A percentile compares a stretch with the other conserved stretches of the same genome.
Evolutionary conservation across 2,329 filamentous ascomycete species (phyloP).

Genomic region (Hirsutella thompsonii): DNA sequence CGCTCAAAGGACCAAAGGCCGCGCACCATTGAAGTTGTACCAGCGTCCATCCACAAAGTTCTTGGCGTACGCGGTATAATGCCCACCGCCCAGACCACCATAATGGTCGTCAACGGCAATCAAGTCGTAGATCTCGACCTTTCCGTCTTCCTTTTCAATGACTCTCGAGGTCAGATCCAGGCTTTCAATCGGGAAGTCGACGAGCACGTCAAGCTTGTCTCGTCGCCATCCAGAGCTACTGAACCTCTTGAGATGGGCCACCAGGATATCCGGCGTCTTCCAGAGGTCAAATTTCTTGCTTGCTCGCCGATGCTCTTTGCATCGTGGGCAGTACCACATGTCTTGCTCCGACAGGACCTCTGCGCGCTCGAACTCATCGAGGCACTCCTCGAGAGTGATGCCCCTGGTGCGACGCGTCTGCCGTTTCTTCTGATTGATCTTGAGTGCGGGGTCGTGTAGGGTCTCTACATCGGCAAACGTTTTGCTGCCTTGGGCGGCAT

Average conservation of each 20-base stretch:
- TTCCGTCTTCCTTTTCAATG: slow-evolving; percentile 66
- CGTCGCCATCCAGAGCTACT: slow-evolving; percentile 70
- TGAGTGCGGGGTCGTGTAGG: slow-evolving; percentile 50
- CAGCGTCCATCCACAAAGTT: slow-evolving; percentile 82
- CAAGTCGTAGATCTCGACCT: slow-evolving; percentile 78
- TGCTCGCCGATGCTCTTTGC: slow-evolving; percentile 84
- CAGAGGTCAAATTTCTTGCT: slow-evolving; percentile 96
- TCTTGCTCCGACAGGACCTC: slow-evolving; percentile 92
- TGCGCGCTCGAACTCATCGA: slow-evolving; percentile 88
- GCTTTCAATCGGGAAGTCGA: slow-evolving; percentile 83
- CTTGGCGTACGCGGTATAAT: slow-evolving; percentile 90
- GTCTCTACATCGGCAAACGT: slow-evolving; percentile 42
- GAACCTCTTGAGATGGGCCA: slow-evolving; percentile 92
- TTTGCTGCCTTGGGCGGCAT: slow-evolving; percentile 42
- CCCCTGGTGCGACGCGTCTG: slow-evolving; percentile 45
- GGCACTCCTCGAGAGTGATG: slow-evolving; percentile 76
- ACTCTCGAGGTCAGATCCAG: slow-evolving; percentile 74
- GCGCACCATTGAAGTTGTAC: slow-evolving; percentile 93
- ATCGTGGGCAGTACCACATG: slow-evolving; percentile 93
- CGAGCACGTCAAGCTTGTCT: slow-evolving; percentile 82
- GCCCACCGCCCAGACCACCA: slow-evolving; percentile 82
- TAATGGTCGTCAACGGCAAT: slow-evolving; percentile 96
- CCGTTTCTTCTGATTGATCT: slow-evolving; percentile 49
- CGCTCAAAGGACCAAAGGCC: not conserved
- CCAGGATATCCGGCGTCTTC: slow-evolving; percentile 90